Percentiles rank a stretch among this genome's conserved stretches.
These are phyloP conservation scores for Xylaria cubensis DNA, from an alignment of 495 filamentous ascomycete genomes.

Conservation along the genomic window DNA sequence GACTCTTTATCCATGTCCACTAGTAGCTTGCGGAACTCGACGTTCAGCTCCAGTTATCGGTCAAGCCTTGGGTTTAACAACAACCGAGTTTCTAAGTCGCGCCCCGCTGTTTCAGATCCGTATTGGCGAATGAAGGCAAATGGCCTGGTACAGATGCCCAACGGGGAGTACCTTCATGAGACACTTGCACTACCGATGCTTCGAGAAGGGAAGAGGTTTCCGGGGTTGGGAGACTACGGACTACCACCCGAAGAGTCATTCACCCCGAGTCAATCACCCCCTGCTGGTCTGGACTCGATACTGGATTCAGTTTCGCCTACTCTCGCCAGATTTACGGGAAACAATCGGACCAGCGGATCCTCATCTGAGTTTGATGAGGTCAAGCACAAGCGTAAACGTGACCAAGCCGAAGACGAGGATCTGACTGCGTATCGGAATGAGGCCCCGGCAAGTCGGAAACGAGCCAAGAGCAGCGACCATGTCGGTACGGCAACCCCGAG, in stretches of 20 bases:
- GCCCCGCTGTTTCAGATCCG: slow-evolving; percentile 33
- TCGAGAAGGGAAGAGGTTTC: slow-evolving; percentile 36
- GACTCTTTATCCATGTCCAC: slow-evolving; percentile 38
- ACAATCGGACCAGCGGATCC: slow-evolving; percentile 24
- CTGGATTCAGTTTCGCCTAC: background rate
- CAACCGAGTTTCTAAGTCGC: slow-evolving; percentile 36
- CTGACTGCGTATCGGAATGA: slow-evolving; percentile 24
- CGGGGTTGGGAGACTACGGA: slow-evolving; percentile 38
- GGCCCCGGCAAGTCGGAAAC: slow-evolving; percentile 27
- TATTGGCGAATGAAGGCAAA: slow-evolving; percentile 52
- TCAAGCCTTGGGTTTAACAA: slow-evolving; percentile 39
- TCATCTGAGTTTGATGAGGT: slow-evolving; percentile 19
- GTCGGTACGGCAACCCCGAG: slow-evolving; percentile 6
- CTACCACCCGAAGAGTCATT: slow-evolving; percentile 30
- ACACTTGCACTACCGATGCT: slow-evolving; percentile 44
- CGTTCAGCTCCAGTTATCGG: slow-evolving; percentile 42
- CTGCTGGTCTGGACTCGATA: background rate
- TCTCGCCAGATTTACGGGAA: background rate
- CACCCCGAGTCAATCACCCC: slow-evolving; percentile 31
- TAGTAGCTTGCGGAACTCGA: slow-evolving; percentile 38
- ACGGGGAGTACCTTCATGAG: slow-evolving; percentile 52
- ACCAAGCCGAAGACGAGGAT: slow-evolving; percentile 28
- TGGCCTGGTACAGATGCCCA: slow-evolving; percentile 51
- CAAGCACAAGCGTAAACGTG: slow-evolving; percentile 36
- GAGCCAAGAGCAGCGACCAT: slow-evolving; percentile 31